phyloP scores from a whole-genome alignment of 108 stramenopile genomes.

The Pseudonitzschia pungens region DNA sequence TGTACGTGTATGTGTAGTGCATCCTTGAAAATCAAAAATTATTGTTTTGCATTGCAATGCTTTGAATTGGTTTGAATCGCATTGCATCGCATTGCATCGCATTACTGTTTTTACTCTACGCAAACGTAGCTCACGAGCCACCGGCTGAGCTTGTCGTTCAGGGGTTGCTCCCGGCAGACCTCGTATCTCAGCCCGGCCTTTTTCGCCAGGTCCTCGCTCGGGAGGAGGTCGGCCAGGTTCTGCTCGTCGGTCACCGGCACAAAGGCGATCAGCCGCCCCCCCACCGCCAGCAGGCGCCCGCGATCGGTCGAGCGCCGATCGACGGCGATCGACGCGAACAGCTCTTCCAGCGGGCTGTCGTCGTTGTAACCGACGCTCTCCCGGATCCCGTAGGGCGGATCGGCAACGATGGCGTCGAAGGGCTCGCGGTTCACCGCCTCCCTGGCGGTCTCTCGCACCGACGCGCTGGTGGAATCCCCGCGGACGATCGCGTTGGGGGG shows the following conservation, averaged over 20 bases:
- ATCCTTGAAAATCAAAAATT: too few relatives aligned
- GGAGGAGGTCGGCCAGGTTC: slow-evolving; percentile 43
- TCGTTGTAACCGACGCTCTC: slow-evolving; percentile 44
- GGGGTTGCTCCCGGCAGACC: slow-evolving; percentile 49
- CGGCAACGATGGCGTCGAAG: slow-evolving; percentile 79
- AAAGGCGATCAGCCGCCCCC: slow-evolving; percentile 69
- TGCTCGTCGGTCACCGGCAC: slow-evolving; percentile 51
- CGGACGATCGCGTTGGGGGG: slow-evolving; percentile 56
- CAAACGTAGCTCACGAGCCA: slow-evolving; percentile 68
- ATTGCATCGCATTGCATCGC: not conserved
- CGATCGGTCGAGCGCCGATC: slow-evolving; percentile 42
- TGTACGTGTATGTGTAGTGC: too few relatives aligned
- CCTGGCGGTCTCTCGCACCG: slow-evolving; percentile 50
- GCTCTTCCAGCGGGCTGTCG: slow-evolving; percentile 47
- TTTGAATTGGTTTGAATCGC: too few relatives aligned
- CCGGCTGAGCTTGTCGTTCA: slow-evolving; percentile 68
- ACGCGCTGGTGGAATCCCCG: slow-evolving; percentile 58
- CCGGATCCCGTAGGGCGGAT: slow-evolving; percentile 81
- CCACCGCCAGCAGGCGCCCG: slow-evolving; percentile 48
- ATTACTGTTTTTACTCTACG: slow-evolving; percentile 10
- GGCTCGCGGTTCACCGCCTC: slow-evolving; percentile 23
- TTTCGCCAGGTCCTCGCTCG: slow-evolving; percentile 28
- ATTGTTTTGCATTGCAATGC: too few relatives aligned
- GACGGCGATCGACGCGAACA: slow-evolving; percentile 51
- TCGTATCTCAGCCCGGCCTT: slow-evolving; percentile 54